phyloP scores from a whole-genome alignment of 163 green algal species.

The Scenedesmus sp. region DNA sequence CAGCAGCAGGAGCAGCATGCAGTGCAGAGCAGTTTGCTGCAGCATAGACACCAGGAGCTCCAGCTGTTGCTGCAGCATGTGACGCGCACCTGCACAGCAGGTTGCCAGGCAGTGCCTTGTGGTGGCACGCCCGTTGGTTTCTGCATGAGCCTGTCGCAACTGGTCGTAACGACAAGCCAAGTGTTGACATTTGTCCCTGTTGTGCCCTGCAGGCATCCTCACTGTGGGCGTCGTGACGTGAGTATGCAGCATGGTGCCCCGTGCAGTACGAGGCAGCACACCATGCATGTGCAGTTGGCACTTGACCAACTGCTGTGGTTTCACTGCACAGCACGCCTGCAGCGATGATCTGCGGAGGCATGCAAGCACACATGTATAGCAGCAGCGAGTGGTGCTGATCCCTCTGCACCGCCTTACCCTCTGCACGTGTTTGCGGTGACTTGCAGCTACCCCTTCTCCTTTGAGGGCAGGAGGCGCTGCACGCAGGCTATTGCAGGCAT shows the following conservation, averaged over 20 bases:
- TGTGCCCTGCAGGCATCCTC: constrained; percentile 77
- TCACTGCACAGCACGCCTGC: background rate
- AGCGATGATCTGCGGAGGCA: too few species aligned
- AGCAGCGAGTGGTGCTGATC: background rate
- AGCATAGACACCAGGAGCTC: background rate
- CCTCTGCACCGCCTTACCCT: background rate
- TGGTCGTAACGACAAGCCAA: background rate
- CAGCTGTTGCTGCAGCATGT: background rate
- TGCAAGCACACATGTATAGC: background rate
- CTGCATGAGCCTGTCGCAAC: background rate
- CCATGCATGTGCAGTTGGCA: background rate
- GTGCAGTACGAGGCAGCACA: background rate
- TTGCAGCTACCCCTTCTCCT: constrained; percentile 90
- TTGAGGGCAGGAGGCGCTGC: constrained; percentile 88
- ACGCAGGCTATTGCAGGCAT: constrained; percentile 87
- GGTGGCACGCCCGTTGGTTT: background rate
- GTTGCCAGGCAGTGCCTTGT: background rate
- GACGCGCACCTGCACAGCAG: background rate
- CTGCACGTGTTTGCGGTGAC: background rate
- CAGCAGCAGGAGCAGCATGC: too few species aligned
- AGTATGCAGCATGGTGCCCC: background rate
- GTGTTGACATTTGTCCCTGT: background rate
- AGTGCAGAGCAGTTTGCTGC: background rate
- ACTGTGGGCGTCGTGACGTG: constrained; percentile 95
- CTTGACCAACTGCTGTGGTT: background rate